phyloP scores from a whole-genome alignment of 2,329 filamentous ascomycete species.

The Diaporthe batatas region DNA sequence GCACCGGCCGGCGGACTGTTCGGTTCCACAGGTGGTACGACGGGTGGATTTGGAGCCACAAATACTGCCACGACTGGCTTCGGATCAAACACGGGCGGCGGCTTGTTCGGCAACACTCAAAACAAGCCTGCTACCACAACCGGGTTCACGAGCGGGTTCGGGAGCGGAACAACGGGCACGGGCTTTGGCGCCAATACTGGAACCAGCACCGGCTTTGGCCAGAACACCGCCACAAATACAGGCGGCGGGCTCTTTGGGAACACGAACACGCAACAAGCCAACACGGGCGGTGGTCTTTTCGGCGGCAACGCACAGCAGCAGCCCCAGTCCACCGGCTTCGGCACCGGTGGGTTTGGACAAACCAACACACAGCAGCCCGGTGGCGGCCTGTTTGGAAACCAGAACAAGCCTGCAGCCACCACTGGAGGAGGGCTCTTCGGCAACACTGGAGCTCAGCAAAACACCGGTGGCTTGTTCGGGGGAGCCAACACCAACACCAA shows the following conservation, averaged over 20 bases:
- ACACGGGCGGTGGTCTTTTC: slow-evolving; percentile 48
- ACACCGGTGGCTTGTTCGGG: slow-evolving; percentile 53
- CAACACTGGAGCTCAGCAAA: slow-evolving; percentile 46
- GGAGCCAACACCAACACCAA: slow-evolving; percentile 49
- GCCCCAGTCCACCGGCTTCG: slow-evolving; percentile 58
- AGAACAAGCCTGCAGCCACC: slow-evolving; percentile 37
- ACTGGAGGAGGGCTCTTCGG: slow-evolving; percentile 50
- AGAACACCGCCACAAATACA: slow-evolving; percentile 53
- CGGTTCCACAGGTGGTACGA: slow-evolving; percentile 48
- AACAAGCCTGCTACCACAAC: slow-evolving; percentile 43
- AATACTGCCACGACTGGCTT: slow-evolving; percentile 43
- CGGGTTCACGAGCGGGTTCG: slow-evolving; percentile 44
- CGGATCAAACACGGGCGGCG: slow-evolving; percentile 47
- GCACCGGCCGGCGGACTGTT: slow-evolving; percentile 55
- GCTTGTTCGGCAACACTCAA: slow-evolving; percentile 49
- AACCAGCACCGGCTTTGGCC: slow-evolving; percentile 50
- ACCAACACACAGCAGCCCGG: slow-evolving; percentile 54
- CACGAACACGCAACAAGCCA: slow-evolving; percentile 52
- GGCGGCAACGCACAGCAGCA: slow-evolving; percentile 48
- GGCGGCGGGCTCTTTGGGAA: slow-evolving; percentile 50
- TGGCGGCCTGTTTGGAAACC: slow-evolving; percentile 42
- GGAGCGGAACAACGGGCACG: slow-evolving; percentile 43
- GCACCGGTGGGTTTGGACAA: slow-evolving; percentile 55
- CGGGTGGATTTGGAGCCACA: slow-evolving; percentile 49
- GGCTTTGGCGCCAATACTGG: slow-evolving; percentile 51